Conservation (phyloP, 768 basidiomycete genomes). For the Termitomyces titanicus region DNA sequence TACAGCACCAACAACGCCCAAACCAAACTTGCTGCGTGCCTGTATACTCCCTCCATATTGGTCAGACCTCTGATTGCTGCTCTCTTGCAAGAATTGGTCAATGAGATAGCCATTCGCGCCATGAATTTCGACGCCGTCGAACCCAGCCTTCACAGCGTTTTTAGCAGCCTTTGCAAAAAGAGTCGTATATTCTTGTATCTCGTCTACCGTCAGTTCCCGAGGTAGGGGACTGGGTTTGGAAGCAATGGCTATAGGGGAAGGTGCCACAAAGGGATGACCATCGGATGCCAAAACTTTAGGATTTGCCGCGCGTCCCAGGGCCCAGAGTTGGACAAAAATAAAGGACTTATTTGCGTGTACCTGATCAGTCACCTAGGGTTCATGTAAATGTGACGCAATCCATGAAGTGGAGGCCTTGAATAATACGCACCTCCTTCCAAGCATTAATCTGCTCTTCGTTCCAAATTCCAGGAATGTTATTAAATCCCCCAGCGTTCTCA, state of each 20-base stretch:
- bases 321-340: constrained; percentile 50
- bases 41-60: constrained; percentile 67
- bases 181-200: constrained; percentile 47
- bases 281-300: constrained; percentile 31
- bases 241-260: constrained; percentile 18
- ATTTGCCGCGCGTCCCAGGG: constrained; percentile 39
- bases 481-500: constrained; percentile 42
- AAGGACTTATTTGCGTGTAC: constrained; percentile 47
- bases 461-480: constrained; percentile 61
- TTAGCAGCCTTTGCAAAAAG: constrained; percentile 51
- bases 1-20: constrained; percentile 54
- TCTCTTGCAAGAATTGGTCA: constrained; percentile 61
- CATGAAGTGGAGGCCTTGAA: not conserved
- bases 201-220: constrained; percentile 39
- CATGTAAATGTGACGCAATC: not conserved
- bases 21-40: constrained; percentile 51
- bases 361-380: constrained; percentile 44
- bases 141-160: constrained; percentile 58
- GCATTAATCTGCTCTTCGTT: constrained; percentile 52
- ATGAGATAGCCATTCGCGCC: constrained; percentile 44
- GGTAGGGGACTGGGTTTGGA: constrained; percentile 34
- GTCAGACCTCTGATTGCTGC: constrained; percentile 55
- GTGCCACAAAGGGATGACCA: constrained; percentile 11
- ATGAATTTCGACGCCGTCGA: constrained; percentile 59
- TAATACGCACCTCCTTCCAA: constrained; percentile 50